A percentile compares a stretch with the other conserved stretches of the same genome.
phyloP scores from a whole-genome alignment of 129 eudicot genomes.

The Flaveria ramosissima region DNA sequence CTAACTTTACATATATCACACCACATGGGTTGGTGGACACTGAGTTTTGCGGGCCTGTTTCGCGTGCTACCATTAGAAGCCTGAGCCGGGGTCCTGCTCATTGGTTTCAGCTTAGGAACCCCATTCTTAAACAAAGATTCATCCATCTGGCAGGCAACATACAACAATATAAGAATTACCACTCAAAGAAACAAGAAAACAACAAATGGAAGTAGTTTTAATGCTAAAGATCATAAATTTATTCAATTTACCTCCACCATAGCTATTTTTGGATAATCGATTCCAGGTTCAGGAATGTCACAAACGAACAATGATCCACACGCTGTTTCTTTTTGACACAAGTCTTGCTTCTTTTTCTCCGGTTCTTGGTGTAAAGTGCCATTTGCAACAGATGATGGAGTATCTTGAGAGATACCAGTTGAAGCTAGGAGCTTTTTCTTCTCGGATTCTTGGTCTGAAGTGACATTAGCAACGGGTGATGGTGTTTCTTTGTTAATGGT shows the following conservation, averaged over 20 bases:
- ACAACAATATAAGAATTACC: not conserved
- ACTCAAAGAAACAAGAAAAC: not conserved
- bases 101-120: not conserved
- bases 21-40: not conserved
- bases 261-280: not conserved
- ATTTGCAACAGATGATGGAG: slow-evolving; percentile 1
- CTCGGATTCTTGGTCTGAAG: slow-evolving; percentile 9
- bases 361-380: slow-evolving; percentile 3
- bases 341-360: slow-evolving; percentile 21
- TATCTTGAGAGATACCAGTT: not conserved
- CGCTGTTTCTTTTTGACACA: not conserved
- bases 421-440: not conserved
- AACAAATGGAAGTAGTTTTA: not conserved
- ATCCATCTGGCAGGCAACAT: slow-evolving; percentile 22
- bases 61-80: not conserved
- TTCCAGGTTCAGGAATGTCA: slow-evolving; percentile 18
- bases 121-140: not conserved
- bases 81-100: slow-evolving; percentile 6
- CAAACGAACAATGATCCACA: not conserved
- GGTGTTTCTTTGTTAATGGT: slow-evolving; percentile 2
- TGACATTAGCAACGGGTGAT: not conserved
- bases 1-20: not conserved
- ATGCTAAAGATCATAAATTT: slow-evolving; percentile 2
- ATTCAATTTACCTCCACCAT: slow-evolving; percentile 27
- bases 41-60: not conserved